These are phyloP conservation scores for Ophiostoma ulmi DNA, from an alignment of 2,329 filamentous ascomycete species.

Conservation along the genomic window DNA sequence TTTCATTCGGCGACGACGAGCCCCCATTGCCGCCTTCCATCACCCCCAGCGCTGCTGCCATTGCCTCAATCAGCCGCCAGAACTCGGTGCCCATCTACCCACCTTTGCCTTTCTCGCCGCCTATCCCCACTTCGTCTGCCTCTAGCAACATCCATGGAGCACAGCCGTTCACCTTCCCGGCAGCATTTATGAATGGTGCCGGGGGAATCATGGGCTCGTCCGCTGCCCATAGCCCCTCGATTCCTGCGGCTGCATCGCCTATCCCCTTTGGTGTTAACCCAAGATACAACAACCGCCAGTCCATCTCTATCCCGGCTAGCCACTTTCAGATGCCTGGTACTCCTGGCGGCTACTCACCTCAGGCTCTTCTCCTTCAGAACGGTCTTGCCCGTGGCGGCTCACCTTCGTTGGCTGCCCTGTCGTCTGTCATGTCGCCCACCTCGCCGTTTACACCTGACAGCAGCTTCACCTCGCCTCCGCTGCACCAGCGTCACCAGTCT, in stretches of 20 bases:
- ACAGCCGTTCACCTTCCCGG: constrained; percentile 53
- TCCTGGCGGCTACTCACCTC: constrained; percentile 54
- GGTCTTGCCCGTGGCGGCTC: constrained; percentile 55
- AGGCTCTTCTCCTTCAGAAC: constrained; percentile 49
- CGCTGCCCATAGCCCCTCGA: constrained; percentile 56
- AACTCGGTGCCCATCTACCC: constrained; percentile 66
- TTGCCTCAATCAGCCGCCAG: constrained; percentile 58
- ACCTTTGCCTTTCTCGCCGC: constrained; percentile 74
- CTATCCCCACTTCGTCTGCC: constrained; percentile 71
- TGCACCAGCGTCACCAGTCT: constrained; percentile 55
- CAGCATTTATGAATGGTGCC: constrained; percentile 46
- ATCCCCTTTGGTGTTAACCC: constrained; percentile 54
- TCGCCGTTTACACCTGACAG: constrained; percentile 58
- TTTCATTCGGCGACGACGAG: constrained; percentile 72
- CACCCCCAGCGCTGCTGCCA: constrained; percentile 56
- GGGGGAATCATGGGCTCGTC: constrained; percentile 39
- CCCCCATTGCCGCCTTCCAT: constrained; percentile 53
- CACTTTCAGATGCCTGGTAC: constrained; percentile 63
- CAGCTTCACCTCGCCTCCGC: constrained; percentile 38
- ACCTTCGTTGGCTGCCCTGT: constrained; percentile 54
- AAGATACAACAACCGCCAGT: constrained; percentile 66
- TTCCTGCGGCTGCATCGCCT: constrained; percentile 66
- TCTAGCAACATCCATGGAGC: constrained; percentile 58
- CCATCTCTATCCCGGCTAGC: constrained; percentile 59
- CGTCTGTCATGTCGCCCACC: constrained; percentile 56